Conservation (phyloP, 2,329 filamentous ascomycete species). For the Eutypa lata region DNA sequence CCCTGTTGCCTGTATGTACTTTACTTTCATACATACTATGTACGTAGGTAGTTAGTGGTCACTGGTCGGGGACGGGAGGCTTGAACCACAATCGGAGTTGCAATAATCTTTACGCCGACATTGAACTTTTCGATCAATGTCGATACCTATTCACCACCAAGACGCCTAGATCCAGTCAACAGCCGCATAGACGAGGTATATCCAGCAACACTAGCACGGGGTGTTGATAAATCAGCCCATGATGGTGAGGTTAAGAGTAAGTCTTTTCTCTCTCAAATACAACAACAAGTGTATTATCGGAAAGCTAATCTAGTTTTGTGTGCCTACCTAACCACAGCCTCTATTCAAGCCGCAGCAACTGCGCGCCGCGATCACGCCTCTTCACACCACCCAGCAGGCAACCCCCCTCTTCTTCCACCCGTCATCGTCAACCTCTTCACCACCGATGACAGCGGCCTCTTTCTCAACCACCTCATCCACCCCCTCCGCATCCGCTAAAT, state of each 20-base stretch:
- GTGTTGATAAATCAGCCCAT: too few relatives aligned
- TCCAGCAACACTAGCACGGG: too few relatives aligned
- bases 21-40: too few relatives aligned
- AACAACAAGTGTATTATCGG: too few relatives aligned
- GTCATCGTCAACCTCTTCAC: neutral
- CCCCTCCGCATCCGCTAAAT: too few relatives aligned
- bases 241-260: too few relatives aligned
- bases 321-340: too few relatives aligned
- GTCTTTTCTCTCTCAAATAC: too few relatives aligned
- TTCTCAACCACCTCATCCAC: constrained; percentile 1
- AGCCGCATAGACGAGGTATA: too few relatives aligned
- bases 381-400: neutral
- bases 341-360: constrained; percentile 26
- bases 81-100: neutral
- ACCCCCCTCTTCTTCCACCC: neutral
- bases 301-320: too few relatives aligned
- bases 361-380: constrained; percentile 16
- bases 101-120: neutral
- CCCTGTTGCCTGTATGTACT: neutral
- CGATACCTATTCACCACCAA: neutral
- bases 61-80: neutral
- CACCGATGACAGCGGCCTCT: constrained; percentile 7
- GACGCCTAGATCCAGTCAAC: too few relatives aligned
- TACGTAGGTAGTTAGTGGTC: too few relatives aligned
- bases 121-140: neutral